Base-by-base conservation (phyloP, 2,329 filamentous ascomycete genomes). In the Dactylellina cionopaga region DNA sequence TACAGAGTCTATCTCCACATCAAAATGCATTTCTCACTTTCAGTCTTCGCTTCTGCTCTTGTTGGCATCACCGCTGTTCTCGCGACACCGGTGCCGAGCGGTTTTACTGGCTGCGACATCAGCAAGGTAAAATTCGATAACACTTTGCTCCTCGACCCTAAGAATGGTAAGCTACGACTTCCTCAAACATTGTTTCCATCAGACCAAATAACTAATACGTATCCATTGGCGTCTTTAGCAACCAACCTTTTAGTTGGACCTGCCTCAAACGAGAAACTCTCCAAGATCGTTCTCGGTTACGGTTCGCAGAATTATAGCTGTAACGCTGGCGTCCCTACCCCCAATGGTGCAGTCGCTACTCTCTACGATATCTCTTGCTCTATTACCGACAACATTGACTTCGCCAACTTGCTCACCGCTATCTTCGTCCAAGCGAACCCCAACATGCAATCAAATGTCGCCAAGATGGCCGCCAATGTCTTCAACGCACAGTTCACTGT, bases 301-400 rank as follows among this genome's bases (percentile, higher is more conserved):
- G 94, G 94, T 71, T 95, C 91, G 5, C 89, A 97, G 82, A 97
- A 97, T 85, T 98, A 97, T 84, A 96, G 92, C 55, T 97, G 94
- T 84, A 83, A 86, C 68, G 82, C 85, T 59, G 85, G 87, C 0
- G 82, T 81, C 0, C 93, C 94, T 11, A 83, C 83, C 7, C 84
- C 88, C 15, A 80, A 84, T 52, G 94, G 94, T 74, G 94, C 94
- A 59, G 79, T 92, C 0, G 94, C 94, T 60, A 89, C 87, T 0
- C 90, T 98, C 77, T 97, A 91, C 88, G 92, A 97, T 81, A 90
- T 89, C 69, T 91, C 88, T 76, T 97, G 94, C 81, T 90, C 90
- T 5, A 85, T 90, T 41, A 19, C 60, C 2, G 83, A 86, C 75
- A 88, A 88, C 77, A 89, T 91, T 0, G 85, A 88, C 60, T 83